Evolutionary conservation across 2,329 filamentous ascomycete species (phyloP).

Genomic region (Teratosphaeriaceae sp.): DNA sequence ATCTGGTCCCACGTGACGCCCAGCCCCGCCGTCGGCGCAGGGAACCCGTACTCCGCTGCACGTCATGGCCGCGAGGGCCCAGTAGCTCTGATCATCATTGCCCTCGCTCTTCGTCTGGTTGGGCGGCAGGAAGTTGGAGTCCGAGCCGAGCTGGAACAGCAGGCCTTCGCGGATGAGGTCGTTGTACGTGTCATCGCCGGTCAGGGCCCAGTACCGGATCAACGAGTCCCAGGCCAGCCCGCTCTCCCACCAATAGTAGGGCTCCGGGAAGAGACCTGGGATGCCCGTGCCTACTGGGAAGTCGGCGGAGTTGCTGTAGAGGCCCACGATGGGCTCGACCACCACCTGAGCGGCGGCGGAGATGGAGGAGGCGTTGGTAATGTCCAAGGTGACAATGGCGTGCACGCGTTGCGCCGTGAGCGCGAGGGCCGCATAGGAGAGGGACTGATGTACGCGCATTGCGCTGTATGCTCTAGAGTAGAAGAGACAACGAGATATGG

Average conservation of each 20-base stretch:
- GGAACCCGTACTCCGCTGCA: conserved; percentile 70
- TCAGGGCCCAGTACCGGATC: conserved; percentile 64
- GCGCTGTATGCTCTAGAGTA: too few species aligned
- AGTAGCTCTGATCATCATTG: conserved; percentile 60
- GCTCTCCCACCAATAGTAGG: conserved; percentile 49
- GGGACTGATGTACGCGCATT: too few species aligned
- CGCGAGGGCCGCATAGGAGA: not conserved
- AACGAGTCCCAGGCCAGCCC: conserved; percentile 62
- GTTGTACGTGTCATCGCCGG: conserved; percentile 57
- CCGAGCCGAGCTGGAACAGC: conserved; percentile 52
- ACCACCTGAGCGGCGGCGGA: conserved; percentile 3
- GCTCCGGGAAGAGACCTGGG: conserved; percentile 19
- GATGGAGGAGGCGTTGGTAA: conserved; percentile 3
- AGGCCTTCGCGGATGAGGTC: conserved; percentile 53
- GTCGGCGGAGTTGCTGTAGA: not conserved
- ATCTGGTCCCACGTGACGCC: conserved; percentile 62
- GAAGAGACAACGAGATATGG: too few species aligned
- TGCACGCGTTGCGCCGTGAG: not conserved
- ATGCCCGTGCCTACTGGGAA: conserved; percentile 5
- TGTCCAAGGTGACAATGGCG: conserved; percentile 4
- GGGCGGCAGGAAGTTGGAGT: conserved; percentile 55
- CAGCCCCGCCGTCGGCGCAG: conserved; percentile 29
- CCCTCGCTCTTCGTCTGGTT: conserved; percentile 34
- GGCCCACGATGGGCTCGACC: not conserved
- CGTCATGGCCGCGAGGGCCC: conserved; percentile 75